Evolutionary conservation across 2,329 filamentous ascomycete species (phyloP).

Genomic region (Aureobasidium sp.): DNA sequence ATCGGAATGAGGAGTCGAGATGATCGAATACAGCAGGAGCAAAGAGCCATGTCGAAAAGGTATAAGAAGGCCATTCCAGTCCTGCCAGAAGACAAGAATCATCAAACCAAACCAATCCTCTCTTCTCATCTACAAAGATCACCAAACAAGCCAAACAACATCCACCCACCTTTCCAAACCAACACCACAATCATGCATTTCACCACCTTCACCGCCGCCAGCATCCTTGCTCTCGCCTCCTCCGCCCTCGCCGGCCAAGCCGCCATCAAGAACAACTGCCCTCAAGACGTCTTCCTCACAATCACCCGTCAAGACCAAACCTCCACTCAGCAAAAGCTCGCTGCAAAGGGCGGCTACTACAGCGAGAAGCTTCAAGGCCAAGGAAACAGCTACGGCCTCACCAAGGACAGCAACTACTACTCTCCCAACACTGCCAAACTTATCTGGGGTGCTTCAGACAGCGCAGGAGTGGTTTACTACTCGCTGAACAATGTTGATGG

Average conservation of each 20-base stretch:
- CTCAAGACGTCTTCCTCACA: slow-evolving; percentile 19
- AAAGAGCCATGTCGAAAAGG: neutral
- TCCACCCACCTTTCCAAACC: neutral
- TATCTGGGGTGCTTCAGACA: slow-evolving; percentile 20
- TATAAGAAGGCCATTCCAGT: neutral
- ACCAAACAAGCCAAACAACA: neutral
- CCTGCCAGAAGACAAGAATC: neutral
- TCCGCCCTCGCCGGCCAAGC: slow-evolving; percentile 14
- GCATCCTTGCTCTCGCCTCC: slow-evolving; percentile 14
- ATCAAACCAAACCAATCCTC: neutral
- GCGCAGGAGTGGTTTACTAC: slow-evolving; percentile 20
- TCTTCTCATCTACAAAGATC: slow-evolving; percentile 3
- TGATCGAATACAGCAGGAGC: neutral
- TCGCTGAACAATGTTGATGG: slow-evolving; percentile 20
- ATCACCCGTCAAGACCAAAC: slow-evolving; percentile 18
- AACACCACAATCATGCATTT: slow-evolving; percentile 16
- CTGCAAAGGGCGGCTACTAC: slow-evolving; percentile 17
- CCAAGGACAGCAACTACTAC: slow-evolving; percentile 20
- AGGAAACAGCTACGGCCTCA: slow-evolving; percentile 25
- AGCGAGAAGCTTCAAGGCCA: slow-evolving; percentile 17
- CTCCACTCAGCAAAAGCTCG: slow-evolving; percentile 13
- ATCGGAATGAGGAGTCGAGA: neutral
- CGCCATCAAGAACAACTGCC: slow-evolving; percentile 23
- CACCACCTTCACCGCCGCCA: slow-evolving; percentile 12
- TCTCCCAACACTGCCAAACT: slow-evolving; percentile 18